phyloP scores from a whole-genome alignment of 306 rosid species.

The Trifolium repens region DNA sequence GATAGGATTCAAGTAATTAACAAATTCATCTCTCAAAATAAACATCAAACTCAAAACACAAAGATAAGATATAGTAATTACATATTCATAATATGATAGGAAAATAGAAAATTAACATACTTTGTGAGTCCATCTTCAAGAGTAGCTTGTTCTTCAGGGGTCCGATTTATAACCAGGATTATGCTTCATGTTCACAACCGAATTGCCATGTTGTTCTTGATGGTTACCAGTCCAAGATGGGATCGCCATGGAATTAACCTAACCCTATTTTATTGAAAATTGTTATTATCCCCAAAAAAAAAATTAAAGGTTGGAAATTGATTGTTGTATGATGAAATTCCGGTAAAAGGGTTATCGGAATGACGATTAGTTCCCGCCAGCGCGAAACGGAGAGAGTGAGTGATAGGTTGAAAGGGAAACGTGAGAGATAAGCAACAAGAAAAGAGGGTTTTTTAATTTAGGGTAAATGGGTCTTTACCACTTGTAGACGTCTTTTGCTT shows the following conservation, averaged over 20 bases:
- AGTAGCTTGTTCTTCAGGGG: constrained; percentile 74
- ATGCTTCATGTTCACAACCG: constrained; percentile 88
- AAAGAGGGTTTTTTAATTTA: too few species aligned
- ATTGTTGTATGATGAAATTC: too few species aligned
- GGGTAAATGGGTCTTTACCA: too few species aligned
- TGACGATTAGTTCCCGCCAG: too few species aligned
- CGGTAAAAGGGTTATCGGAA: too few species aligned
- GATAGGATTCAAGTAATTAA: not conserved
- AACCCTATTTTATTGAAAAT: not conserved
- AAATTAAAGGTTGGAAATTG: too few species aligned
- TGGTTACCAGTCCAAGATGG: constrained; percentile 66
- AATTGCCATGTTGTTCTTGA: constrained; percentile 79
- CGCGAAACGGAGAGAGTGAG: too few species aligned
- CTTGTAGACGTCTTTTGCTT: too few species aligned
- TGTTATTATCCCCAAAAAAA: too few species aligned
- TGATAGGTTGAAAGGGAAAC: too few species aligned
- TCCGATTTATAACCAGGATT: constrained; percentile 93
- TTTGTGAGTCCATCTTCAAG: constrained; percentile 84
- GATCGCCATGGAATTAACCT: constrained; percentile 60
- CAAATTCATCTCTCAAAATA: not conserved
- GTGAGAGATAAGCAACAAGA: too few species aligned
- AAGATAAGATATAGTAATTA: not conserved
- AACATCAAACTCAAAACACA: not conserved
- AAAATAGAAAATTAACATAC: constrained; percentile 53
- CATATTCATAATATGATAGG: not conserved